These are phyloP conservation scores for Chamaecyparis obtusa DNA, from an alignment of 75 land plant genomes.

Conservation along the genomic window DNA sequence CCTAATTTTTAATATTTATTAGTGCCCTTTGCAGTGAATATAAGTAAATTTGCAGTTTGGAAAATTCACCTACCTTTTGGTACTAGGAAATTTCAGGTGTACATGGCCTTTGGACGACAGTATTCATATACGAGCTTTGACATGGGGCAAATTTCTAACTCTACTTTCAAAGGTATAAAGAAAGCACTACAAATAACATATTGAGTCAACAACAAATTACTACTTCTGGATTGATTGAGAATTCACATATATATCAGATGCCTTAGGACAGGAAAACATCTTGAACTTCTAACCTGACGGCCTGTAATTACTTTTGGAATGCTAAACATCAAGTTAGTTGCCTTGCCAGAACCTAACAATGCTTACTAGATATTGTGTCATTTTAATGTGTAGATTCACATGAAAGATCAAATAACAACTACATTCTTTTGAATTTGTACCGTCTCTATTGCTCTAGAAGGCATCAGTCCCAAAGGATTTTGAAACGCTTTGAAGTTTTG, in stretches of 20 bases:
- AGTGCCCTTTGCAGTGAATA: background rate
- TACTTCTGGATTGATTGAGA: background rate
- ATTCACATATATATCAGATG: no score
- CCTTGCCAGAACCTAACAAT: background rate
- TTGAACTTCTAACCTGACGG: background rate
- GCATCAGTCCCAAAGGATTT: no score
- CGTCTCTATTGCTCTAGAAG: no score
- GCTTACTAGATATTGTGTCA: background rate
- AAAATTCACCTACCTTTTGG: background rate
- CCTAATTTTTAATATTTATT: no score
- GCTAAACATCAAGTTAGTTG: background rate
- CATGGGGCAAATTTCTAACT: background rate
- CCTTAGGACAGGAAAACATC: background rate
- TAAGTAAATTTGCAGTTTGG: no score
- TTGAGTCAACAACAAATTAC: background rate
- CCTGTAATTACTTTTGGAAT: background rate
- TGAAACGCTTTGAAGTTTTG: no score
- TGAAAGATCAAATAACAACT: no score
- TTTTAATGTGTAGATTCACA: background rate
- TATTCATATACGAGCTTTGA: background rate
- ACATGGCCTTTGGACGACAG: background rate
- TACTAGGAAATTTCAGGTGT: background rate
- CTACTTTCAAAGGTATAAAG: background rate
- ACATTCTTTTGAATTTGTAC: no score
- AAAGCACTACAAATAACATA: background rate